Evolutionary conservation across 495 filamentous ascomycete genomes (phyloP), one percentile per base, ranked within the genome.

Genomic region (Cenococcum geophilum): DNA sequence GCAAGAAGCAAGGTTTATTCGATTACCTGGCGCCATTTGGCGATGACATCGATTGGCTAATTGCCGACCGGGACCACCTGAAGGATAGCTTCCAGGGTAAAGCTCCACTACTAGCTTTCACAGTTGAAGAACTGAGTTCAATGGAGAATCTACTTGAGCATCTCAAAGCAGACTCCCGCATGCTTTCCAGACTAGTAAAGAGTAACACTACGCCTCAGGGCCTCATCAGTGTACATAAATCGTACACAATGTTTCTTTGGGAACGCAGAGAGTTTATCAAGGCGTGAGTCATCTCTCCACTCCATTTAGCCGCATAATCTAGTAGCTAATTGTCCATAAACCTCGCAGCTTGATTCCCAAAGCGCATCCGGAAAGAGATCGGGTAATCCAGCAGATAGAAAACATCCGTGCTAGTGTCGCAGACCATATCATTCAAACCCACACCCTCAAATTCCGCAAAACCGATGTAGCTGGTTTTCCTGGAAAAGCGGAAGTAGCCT

Each of bases 31-130:
- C 12, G 16, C 20, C 12, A n/a, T 49, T 49, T 5, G 36, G 36
- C 36, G 6, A 58, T 11, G 21, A 22, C 37, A 49, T 42, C 5
- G 16, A 14, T 27, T 48, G 36, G 37, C 49, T 48, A 20, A 32
- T 58, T 49, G 56, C 37, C 16, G 56, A 58, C 21, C 10, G 12
- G 27, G 14, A 9, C 9, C 56, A 21, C 21, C 5, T 58, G 5
- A 9, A 20, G 16, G 37, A 58, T 5, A 58, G 56, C 21, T 58
- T 58, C 32, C 56, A 32, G 6, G 56, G 42, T 11, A 58, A 6
- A 11, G 20, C 49, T 23, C 37, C 36, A 16, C n/a, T 58, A 18
- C 37, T 58, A 22, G 56, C 56, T 32, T 48, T 58, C 5, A 10
- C 4, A 47, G 16, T 25, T 16, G 21, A 49, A 18, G 56, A 47